Percentiles rank a stretch among this genome's conserved stretches.
These are phyloP conservation scores for Barnettozyma sucrosica DNA, from an alignment of 805 yeast species.

Conservation along the genomic window DNA sequence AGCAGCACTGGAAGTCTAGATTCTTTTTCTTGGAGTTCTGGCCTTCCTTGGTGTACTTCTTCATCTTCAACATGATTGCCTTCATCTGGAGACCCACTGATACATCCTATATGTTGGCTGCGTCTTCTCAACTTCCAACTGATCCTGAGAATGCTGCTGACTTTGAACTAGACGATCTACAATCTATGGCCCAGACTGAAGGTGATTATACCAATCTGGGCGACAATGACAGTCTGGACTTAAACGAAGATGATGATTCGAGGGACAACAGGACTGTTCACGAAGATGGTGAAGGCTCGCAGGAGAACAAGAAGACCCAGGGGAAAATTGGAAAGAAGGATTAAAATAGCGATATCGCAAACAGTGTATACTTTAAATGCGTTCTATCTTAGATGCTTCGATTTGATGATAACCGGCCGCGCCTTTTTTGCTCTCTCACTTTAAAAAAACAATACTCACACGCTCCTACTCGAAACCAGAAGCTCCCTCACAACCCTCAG, in stretches of 20 bases:
- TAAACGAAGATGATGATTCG: slow-evolving; percentile 19
- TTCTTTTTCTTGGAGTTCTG: slow-evolving; percentile 89
- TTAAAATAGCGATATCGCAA: not conserved
- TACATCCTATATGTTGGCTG: slow-evolving; percentile 90
- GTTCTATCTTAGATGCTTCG: not conserved
- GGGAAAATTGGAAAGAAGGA: slow-evolving; percentile 5
- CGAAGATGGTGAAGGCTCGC: slow-evolving; percentile 1
- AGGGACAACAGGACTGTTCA: slow-evolving; percentile 6
- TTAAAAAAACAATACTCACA: too few species aligned
- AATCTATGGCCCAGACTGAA: slow-evolving; percentile 37
- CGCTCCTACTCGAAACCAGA: too few species aligned
- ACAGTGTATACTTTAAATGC: not conserved
- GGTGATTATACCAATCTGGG: slow-evolving; percentile 26
- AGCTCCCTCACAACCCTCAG: not conserved
- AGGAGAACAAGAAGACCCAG: not conserved
- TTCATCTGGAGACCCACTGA: slow-evolving; percentile 97
- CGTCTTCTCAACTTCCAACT: slow-evolving; percentile 86
- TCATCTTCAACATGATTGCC: slow-evolving; percentile 77
- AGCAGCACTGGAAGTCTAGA: slow-evolving; percentile 86
- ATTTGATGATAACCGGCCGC: not conserved
- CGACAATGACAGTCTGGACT: slow-evolving; percentile 24
- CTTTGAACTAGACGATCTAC: slow-evolving; percentile 54
- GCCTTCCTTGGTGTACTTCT: slow-evolving; percentile 85
- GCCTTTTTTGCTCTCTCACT: not conserved
- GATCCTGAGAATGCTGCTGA: slow-evolving; percentile 68